These are phyloP conservation scores for Ophiocordyceps camponoti-leonardi DNA, from an alignment of 2,329 filamentous ascomycete species.

Conservation along the genomic window DNA sequence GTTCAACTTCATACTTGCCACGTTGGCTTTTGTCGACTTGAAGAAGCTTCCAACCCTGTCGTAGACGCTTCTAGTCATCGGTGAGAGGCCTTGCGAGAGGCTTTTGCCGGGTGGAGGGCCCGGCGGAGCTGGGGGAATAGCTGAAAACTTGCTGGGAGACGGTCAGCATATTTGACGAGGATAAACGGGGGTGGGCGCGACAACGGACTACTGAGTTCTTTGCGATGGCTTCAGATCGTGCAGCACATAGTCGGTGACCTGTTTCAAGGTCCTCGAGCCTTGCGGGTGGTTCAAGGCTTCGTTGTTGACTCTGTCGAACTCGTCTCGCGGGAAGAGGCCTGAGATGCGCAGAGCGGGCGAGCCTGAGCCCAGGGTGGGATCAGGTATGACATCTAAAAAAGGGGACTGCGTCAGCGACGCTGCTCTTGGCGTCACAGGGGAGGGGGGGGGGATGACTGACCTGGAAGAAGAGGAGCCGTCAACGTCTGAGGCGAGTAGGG, in stretches of 20 bases:
- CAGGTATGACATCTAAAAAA: slow-evolving; percentile 43
- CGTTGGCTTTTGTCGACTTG: slow-evolving; percentile 18
- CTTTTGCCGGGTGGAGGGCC: slow-evolving; percentile 8
- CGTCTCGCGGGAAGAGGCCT: slow-evolving; percentile 30
- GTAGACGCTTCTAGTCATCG: slow-evolving; percentile 25
- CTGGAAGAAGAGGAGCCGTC: slow-evolving; percentile 60
- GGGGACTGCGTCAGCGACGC: not conserved
- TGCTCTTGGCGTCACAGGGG: not conserved
- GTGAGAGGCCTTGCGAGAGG: slow-evolving; percentile 26
- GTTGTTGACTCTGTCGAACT: slow-evolving; percentile 52
- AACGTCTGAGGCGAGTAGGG: slow-evolving; percentile 73
- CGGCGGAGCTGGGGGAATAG: slow-evolving; percentile 8
- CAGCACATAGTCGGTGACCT: slow-evolving; percentile 57
- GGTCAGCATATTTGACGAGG: slow-evolving; percentile 11
- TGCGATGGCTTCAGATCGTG: slow-evolving; percentile 57
- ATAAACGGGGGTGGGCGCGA: not conserved
- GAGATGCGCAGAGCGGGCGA: slow-evolving; percentile 32
- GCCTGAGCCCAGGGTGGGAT: slow-evolving; percentile 41
- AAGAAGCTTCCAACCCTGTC: slow-evolving; percentile 22
- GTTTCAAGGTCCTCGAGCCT: slow-evolving; percentile 48
- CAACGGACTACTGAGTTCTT: slow-evolving; percentile 47
- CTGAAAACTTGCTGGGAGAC: slow-evolving; percentile 32
- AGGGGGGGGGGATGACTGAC: slow-evolving; percentile 37
- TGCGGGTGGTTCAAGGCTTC: slow-evolving; percentile 44
- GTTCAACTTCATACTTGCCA: slow-evolving; percentile 15